Evolutionary conservation across 2,329 filamentous ascomycete species (phyloP).

Genomic region (Hymenoscyphus repandus): DNA sequence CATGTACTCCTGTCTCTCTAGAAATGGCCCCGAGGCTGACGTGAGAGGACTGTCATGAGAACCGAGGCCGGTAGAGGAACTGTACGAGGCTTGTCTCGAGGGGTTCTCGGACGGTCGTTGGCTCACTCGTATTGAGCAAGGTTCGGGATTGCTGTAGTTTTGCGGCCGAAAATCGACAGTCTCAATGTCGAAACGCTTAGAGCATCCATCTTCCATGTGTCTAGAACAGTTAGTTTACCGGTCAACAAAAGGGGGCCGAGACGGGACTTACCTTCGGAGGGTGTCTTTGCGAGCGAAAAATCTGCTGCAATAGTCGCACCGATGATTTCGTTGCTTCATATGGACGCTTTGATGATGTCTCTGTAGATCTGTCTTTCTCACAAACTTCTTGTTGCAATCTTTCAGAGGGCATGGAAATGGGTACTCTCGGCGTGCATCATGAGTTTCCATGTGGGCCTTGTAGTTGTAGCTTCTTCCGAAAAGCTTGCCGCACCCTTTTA

Average conservation of each 20-base stretch:
- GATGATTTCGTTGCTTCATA: slow-evolving; percentile 63
- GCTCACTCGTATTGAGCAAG: slow-evolving; percentile 15
- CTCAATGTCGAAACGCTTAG: slow-evolving; percentile 50
- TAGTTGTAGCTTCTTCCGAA: slow-evolving; percentile 85
- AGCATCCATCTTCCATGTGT: slow-evolving; percentile 73
- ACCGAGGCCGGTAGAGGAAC: slow-evolving; percentile 18
- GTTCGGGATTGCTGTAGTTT: slow-evolving; percentile 16
- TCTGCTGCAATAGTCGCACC: slow-evolving; percentile 65
- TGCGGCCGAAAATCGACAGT: slow-evolving; percentile 30
- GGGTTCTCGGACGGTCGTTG: slow-evolving; percentile 13
- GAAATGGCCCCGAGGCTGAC: slow-evolving; percentile 20
- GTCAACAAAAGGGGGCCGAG: neutral
- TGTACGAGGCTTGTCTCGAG: slow-evolving; percentile 24
- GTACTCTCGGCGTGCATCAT: slow-evolving; percentile 68
- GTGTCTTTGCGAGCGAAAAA: slow-evolving; percentile 79
- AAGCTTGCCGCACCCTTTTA: slow-evolving; percentile 66
- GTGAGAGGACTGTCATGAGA: slow-evolving; percentile 21
- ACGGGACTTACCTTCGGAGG: slow-evolving; percentile 56
- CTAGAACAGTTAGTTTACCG: slow-evolving; percentile 36
- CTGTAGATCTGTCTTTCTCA: slow-evolving; percentile 74
- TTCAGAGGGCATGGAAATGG: slow-evolving; percentile 61
- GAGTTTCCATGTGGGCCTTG: slow-evolving; percentile 80
- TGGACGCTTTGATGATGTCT: slow-evolving; percentile 64
- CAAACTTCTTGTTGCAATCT: slow-evolving; percentile 70
- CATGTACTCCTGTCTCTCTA: slow-evolving; percentile 23